phyloP scores from a whole-genome alignment of 306 rosid genomes.

The Sphenostylis stenocarpa region DNA sequence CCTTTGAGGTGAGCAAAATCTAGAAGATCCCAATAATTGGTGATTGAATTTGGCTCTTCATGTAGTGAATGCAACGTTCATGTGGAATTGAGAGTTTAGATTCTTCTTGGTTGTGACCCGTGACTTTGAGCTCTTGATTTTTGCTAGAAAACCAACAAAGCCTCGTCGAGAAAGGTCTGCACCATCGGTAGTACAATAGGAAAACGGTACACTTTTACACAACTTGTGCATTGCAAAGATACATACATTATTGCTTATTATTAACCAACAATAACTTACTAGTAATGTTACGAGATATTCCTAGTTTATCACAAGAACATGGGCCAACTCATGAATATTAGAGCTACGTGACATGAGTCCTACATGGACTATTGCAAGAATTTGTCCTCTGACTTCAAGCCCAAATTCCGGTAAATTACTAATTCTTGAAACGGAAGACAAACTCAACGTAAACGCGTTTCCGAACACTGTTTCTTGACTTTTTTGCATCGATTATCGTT shows the following conservation, averaged over 20 bases:
- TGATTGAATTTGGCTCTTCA: no score
- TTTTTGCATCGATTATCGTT: not conserved
- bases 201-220: slow-evolving; percentile 3
- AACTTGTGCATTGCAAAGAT: no score
- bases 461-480: not conserved
- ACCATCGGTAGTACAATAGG: not conserved
- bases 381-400: not conserved
- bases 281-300: not conserved
- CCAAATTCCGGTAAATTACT: not conserved
- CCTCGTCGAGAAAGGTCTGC: slow-evolving; percentile 22
- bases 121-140: slow-evolving; percentile 31
- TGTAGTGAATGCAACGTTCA: no score
- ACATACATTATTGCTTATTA: slow-evolving; percentile 15
- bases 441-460: not conserved
- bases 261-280: not conserved
- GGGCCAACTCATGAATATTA: not conserved
- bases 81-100: not conserved
- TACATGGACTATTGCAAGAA: not conserved
- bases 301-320: not conserved
- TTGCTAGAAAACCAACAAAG: slow-evolving; percentile 28
- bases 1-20: no score
- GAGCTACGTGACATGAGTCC: not conserved
- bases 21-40: no score
- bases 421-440: not conserved
- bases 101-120: slow-evolving; percentile 28